phyloP scores from a whole-genome alignment of 768 basidiomycete genomes.

The Pseudohyphozyma bogoriensis region DNA sequence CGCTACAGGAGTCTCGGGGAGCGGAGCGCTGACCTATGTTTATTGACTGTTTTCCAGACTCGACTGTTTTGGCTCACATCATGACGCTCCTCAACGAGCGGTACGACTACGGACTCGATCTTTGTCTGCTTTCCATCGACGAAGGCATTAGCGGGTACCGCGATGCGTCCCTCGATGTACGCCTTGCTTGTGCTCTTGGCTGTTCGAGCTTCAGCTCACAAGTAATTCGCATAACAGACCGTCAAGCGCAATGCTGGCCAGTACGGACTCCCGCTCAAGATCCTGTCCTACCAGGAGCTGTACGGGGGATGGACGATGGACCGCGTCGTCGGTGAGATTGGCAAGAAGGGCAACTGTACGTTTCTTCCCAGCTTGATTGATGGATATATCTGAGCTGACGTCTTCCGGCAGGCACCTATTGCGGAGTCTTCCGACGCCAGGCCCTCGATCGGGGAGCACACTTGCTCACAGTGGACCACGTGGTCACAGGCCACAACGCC shows the following conservation, averaged over 20 bases:
- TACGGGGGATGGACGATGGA: slow-evolving; percentile 99
- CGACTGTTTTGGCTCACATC: slow-evolving; percentile 92
- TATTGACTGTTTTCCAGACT: slow-evolving; percentile 50
- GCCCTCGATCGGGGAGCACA: slow-evolving; percentile 91
- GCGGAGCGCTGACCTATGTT: not conserved
- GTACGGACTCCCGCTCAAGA: slow-evolving; percentile 89
- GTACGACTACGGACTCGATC: slow-evolving; percentile 79
- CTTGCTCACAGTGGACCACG: slow-evolving; percentile 81
- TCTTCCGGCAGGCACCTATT: slow-evolving; percentile 58
- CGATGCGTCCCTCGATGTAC: slow-evolving; percentile 89
- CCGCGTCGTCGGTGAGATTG: slow-evolving; percentile 82
- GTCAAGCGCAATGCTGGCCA: slow-evolving; percentile 95
- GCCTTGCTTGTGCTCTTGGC: slow-evolving; percentile 12
- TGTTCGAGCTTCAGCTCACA: not conserved
- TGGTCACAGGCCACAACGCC: slow-evolving; percentile 97
- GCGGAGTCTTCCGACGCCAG: slow-evolving; percentile 92
- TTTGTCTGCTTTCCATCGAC: slow-evolving; percentile 91
- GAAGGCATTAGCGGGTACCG: slow-evolving; percentile 94
- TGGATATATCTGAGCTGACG: too few relatives aligned
- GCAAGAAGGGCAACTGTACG: slow-evolving; percentile 87
- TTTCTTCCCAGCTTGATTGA: too few relatives aligned
- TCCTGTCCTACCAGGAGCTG: slow-evolving; percentile 86
- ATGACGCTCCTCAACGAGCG: slow-evolving; percentile 92
- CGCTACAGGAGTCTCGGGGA: too few relatives aligned
- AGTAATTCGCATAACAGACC: slow-evolving; percentile 49